A percentile compares a stretch with the other conserved stretches of the same genome.
These are phyloP conservation scores for Mimosa pudica DNA, from an alignment of 306 rosid genomes.

Conservation along the genomic window DNA sequence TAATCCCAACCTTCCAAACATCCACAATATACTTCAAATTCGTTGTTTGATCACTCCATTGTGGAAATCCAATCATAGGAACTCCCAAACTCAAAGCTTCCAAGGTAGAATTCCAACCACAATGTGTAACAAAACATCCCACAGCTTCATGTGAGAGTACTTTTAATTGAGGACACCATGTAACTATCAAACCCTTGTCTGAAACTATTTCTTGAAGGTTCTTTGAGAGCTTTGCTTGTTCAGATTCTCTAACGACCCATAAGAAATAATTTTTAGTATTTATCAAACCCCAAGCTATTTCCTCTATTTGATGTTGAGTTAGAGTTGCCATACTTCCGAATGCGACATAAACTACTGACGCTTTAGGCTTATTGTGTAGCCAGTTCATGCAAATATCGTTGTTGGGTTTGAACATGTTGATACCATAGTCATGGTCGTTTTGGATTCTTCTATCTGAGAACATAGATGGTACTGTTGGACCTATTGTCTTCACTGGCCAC, in stretches of 20 bases:
- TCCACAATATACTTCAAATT: conserved; percentile 4
- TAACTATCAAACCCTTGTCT: not conserved
- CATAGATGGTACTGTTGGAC: not conserved
- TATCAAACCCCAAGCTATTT: not conserved
- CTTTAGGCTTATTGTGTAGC: not conserved
- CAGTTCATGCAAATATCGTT: not conserved
- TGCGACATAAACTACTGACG: not conserved
- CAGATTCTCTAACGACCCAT: not conserved
- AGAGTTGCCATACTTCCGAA: not conserved
- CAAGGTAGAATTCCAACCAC: not conserved
- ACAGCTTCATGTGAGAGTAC: not conserved
- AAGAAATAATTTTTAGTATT: not conserved
- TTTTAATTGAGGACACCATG: not conserved
- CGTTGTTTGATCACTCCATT: conserved; percentile 14
- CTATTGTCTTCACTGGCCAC: not conserved
- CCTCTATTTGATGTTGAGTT: not conserved
- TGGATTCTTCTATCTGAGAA: not conserved
- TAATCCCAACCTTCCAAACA: not conserved
- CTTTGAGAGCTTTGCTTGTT: not conserved
- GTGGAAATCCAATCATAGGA: conserved; percentile 12
- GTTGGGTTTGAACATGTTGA: not conserved
- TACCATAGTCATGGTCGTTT: not conserved
- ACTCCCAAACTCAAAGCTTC: conserved; percentile 12
- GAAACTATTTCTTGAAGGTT: not conserved
- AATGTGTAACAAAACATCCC: conserved; percentile 1